Base-by-base conservation (phyloP, 2,329 filamentous ascomycete genomes). In the Ceratocystis albifundus region DNA sequence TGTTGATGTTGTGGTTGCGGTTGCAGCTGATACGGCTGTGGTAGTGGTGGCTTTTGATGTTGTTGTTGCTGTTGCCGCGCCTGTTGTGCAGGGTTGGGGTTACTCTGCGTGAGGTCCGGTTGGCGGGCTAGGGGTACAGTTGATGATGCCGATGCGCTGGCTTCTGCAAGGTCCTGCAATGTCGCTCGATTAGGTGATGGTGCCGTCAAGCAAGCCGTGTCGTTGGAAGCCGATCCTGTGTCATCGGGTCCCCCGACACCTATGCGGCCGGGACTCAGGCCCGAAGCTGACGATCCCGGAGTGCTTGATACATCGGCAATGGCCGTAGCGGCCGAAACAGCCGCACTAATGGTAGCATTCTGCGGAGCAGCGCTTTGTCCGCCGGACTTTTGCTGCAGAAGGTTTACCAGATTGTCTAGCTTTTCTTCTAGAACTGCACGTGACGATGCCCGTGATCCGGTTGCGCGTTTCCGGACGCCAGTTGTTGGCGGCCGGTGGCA, bases 401-500 rank as follows among this genome's bases (percentile, higher is more conserved):
- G 65, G 4, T 70, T 69, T 1, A 73, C 72, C 1, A 74, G 66
- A 17, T 72, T 71, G 22, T 74, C 73, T 1, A 74, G 69, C 67
- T 71, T 73, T 45, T 72, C 70, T 64, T 72, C 71, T 8, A 71
- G 67, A 32, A 69, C 68, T 2, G 71, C 69, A 17, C 65, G 57
- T 44, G 62, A 62, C 20, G 65, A 67, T 15, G 65, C 59, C 20
- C 65, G 28, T n/a, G 61, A 25, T 17, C 57, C 62, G 8, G 61
- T 61, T 3, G 65, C 65, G 15, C 67, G 67, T 50, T 65, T 65
- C 12, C 20, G 67, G 8, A 28, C 68, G 50, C 15, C 64, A 28
- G 65, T 66, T 45, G 64, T 61, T 41, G 64, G 64, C 15, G 67
- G 67, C 12, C 67, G 75, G 20, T 73, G 71, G 68, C 78, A 79